These are phyloP conservation scores for Talaromyces sp. DNA, from an alignment of 2,329 filamentous ascomycete genomes.

Conservation along the genomic window DNA sequence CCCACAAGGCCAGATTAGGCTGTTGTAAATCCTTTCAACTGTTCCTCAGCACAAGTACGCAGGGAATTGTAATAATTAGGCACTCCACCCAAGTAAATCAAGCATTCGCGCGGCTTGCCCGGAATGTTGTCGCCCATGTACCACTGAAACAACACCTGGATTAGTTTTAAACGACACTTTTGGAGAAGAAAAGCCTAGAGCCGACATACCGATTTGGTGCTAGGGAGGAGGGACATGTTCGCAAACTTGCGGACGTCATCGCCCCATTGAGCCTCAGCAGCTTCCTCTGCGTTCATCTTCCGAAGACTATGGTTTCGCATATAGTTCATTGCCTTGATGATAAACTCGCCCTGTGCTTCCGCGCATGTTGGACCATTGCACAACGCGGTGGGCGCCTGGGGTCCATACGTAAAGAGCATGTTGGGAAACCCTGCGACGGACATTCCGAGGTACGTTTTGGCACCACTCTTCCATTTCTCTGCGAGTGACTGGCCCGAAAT, in stretches of 20 bases:
- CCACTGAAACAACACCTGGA: not conserved
- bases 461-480: constrained; percentile 32
- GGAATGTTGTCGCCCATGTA: constrained; percentile 9
- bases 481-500: constrained; percentile 24
- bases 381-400: constrained; percentile 5
- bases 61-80: constrained; percentile 4
- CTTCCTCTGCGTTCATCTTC: not conserved
- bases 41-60: not conserved
- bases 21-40: not conserved
- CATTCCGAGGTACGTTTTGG: constrained; percentile 39
- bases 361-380: constrained; percentile 4
- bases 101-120: not conserved
- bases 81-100: constrained; percentile 8
- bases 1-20: too few relatives aligned
- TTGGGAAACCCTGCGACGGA: constrained; percentile 42
- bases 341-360: constrained; percentile 5
- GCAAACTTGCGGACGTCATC: constrained; percentile 1
- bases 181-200: not conserved
- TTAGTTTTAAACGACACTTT: not conserved
- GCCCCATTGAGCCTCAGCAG: constrained; percentile 1
- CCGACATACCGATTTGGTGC: constrained; percentile 4
- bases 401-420: constrained; percentile 20
- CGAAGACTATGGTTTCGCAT: not conserved
- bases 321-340: constrained; percentile 1
- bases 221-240: not conserved